Evolutionary conservation across 2,329 filamentous ascomycete genomes (phyloP).

Genomic region (Fusarium transvaalense): DNA sequence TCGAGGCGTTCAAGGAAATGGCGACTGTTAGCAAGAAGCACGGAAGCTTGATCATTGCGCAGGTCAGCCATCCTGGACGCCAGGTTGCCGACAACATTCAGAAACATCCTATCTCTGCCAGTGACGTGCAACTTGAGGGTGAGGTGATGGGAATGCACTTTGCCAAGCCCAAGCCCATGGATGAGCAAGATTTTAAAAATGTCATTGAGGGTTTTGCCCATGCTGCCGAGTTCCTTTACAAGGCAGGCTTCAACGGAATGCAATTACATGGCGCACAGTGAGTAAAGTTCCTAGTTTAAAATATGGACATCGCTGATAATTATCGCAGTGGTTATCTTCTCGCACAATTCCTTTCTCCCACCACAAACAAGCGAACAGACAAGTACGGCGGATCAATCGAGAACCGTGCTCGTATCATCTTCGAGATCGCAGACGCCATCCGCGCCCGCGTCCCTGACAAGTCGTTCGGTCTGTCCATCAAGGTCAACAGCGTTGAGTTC

Average conservation of each 20-base stretch:
- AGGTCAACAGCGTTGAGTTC: slow-evolving; percentile 70
- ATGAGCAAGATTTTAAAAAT: slow-evolving; percentile 65
- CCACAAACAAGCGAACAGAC: slow-evolving; percentile 65
- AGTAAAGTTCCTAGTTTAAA: neutral
- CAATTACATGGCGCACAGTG: slow-evolving; percentile 64
- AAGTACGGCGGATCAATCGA: slow-evolving; percentile 60
- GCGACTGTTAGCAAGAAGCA: slow-evolving; percentile 67
- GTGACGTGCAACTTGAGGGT: slow-evolving; percentile 53
- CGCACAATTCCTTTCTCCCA: slow-evolving; percentile 64
- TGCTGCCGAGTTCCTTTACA: slow-evolving; percentile 70
- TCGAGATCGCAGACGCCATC: slow-evolving; percentile 58
- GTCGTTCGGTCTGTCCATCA: slow-evolving; percentile 63
- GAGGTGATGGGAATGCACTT: slow-evolving; percentile 48
- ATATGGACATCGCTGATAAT: neutral
- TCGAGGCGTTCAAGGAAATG: slow-evolving; percentile 70
- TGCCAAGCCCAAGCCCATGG: slow-evolving; percentile 65
- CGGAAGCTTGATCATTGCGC: slow-evolving; percentile 70
- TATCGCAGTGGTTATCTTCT: slow-evolving; percentile 61
- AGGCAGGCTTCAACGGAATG: slow-evolving; percentile 69
- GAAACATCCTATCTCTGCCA: slow-evolving; percentile 57
- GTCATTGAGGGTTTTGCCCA: slow-evolving; percentile 73
- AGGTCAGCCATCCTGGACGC: slow-evolving; percentile 63
- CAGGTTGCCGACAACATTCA: slow-evolving; percentile 55
- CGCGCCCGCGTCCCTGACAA: slow-evolving; percentile 47
- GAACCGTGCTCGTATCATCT: slow-evolving; percentile 61